A percentile compares a stretch with the other conserved stretches of the same genome.
Conservation (phyloP, 495 filamentous ascomycete species). For the Penicillium pulvis region DNA sequence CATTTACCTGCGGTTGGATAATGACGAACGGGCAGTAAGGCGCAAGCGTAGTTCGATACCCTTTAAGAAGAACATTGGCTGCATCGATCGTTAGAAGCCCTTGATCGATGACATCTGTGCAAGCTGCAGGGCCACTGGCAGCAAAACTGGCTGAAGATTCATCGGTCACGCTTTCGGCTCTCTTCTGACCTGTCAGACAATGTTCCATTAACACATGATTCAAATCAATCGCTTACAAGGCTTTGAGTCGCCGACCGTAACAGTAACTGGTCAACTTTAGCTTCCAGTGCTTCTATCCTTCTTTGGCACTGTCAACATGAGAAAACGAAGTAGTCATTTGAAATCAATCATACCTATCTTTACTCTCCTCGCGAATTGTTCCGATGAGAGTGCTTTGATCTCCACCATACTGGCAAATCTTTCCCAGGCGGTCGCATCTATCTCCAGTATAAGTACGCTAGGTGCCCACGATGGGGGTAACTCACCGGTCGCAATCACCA, state of each 20-base stretch:
- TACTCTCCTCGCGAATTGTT: not conserved
- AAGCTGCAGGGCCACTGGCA: not conserved
- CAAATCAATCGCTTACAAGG: not conserved
- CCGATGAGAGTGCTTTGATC: slow-evolving; percentile 5
- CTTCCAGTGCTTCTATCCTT: slow-evolving; percentile 19
- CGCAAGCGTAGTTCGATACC: slow-evolving; percentile 16
- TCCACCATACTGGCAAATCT: slow-evolving; percentile 18
- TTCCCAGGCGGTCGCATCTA: slow-evolving; percentile 20
- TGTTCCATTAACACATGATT: not conserved
- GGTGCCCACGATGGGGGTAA: not conserved
- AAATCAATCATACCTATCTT: not conserved
- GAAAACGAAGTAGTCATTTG: not conserved
- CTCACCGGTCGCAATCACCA: not conserved
- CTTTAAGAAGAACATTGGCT: slow-evolving; percentile 28
- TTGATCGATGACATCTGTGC: slow-evolving; percentile 23
- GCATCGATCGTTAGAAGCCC: slow-evolving; percentile 21
- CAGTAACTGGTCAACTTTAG: slow-evolving; percentile 21
- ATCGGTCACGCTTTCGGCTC: not conserved
- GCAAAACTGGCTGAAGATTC: not conserved
- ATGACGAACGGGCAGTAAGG: slow-evolving; percentile 40
- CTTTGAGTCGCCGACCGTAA: not conserved
- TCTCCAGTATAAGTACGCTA: not conserved
- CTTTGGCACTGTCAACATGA: not conserved
- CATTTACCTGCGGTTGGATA: slow-evolving; percentile 22
- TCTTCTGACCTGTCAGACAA: not conserved